phyloP scores from a whole-genome alignment of 805 yeast genomes.

The Danielozyma ontarioensis region DNA sequence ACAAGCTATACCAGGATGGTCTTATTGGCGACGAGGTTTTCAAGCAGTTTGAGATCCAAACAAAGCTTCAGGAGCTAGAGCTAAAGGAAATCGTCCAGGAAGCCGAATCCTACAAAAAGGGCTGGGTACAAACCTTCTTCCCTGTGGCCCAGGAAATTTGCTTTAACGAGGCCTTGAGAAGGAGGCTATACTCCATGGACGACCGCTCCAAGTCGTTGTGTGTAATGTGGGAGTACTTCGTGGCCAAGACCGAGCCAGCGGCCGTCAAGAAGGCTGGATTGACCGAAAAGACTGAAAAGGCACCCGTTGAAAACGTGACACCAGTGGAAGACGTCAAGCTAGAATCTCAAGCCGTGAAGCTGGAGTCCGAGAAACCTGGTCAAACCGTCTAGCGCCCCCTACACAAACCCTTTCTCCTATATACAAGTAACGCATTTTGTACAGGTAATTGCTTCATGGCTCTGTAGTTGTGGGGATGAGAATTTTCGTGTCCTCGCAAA shows the following conservation, averaged over 20 bases:
- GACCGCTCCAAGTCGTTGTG: constrained; percentile 28
- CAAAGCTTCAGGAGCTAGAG: constrained; percentile 76
- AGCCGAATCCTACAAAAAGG: constrained; percentile 66
- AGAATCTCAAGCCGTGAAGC: constrained; percentile 1
- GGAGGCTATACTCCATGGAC: constrained; percentile 54
- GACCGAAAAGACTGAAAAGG: constrained; percentile 1
- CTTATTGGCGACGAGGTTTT: constrained; percentile 86
- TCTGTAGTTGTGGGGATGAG: neutral
- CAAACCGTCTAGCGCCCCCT: constrained; percentile 1
- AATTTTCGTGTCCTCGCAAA: too few species aligned
- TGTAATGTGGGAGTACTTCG: constrained; percentile 30
- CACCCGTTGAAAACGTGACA: neutral
- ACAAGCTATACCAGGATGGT: constrained; percentile 75
- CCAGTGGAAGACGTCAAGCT: constrained; percentile 1
- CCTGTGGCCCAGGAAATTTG: constrained; percentile 84
- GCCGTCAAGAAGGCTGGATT: constrained; percentile 1
- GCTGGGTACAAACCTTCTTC: constrained; percentile 76
- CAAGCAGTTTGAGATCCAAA: constrained; percentile 73
- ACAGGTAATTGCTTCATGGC: constrained; percentile 3
- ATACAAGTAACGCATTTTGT: constrained; percentile 5
- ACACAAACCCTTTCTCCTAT: constrained; percentile 2
- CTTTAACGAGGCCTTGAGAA: constrained; percentile 84
- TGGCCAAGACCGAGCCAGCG: constrained; percentile 4
- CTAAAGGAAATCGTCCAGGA: constrained; percentile 69
- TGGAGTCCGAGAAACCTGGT: constrained; percentile 1